Evolutionary conservation across 805 yeast species (phyloP).

Genomic region (Candida khao-thaluensis): DNA sequence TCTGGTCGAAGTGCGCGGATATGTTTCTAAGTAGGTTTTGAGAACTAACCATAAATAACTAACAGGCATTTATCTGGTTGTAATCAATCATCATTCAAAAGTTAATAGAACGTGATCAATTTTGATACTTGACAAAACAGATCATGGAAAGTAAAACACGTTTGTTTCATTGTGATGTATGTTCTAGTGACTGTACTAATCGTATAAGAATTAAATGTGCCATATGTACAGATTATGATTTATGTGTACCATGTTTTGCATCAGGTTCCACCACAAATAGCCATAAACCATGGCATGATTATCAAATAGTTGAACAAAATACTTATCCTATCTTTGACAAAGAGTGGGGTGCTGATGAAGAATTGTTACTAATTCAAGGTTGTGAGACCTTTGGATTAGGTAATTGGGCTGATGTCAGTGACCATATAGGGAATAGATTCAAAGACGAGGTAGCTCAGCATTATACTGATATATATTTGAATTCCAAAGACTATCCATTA

Average conservation of each 20-base stretch:
- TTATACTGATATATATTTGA: conserved; percentile 68
- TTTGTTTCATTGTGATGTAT: conserved; percentile 86
- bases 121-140: no score
- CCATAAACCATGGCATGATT: conserved; percentile 94
- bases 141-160: conserved; percentile 39
- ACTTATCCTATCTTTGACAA: conserved; percentile 87
- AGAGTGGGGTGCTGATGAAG: conserved; percentile 99
- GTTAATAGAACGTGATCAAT: no score
- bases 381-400: conserved; percentile 91
- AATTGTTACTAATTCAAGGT: conserved; percentile 81
- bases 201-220: conserved; percentile 91
- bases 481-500: conserved; percentile 75
- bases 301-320: conserved; percentile 88
- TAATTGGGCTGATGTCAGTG: conserved; percentile 97
- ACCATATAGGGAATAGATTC: conserved; percentile 88
- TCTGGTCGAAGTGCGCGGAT: no score
- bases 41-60: no score
- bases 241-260: conserved; percentile 97
- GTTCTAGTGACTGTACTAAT: conserved; percentile 94
- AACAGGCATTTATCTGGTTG: no score
- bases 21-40: no score
- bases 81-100: not conserved
- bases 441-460: conserved; percentile 90
- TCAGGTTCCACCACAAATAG: conserved; percentile 75
- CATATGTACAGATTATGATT: conserved; percentile 86